Percentiles rank a stretch among this genome's conserved stretches.
Evolutionary conservation across 345 rosid genomes (phyloP).

Genomic region (Bruguiera sexangula): DNA sequence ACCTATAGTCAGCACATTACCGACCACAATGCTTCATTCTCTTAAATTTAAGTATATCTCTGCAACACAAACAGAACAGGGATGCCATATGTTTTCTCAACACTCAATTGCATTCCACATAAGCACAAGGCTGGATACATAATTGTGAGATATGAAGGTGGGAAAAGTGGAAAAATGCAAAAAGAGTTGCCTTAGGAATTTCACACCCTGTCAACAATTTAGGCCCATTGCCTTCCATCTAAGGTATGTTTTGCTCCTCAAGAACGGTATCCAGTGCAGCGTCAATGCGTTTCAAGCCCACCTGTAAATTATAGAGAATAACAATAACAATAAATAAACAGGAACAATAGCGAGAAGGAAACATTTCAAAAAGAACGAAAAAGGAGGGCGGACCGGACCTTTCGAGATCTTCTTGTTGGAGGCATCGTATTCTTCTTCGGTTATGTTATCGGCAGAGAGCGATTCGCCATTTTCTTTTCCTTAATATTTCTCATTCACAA

Average conservation of each 20-base stretch:
- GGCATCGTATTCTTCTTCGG: not conserved
- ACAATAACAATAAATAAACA: not conserved
- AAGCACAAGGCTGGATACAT: no score
- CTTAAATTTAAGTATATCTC: not conserved
- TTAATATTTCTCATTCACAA: no score
- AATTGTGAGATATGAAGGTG: not conserved
- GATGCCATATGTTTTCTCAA: not conserved
- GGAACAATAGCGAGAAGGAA: not conserved
- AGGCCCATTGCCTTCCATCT: not conserved
- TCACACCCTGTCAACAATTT: not conserved
- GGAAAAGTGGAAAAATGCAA: not conserved
- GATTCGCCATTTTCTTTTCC: no score
- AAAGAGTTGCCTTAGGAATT: not conserved
- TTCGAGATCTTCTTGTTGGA: conserved; percentile 7
- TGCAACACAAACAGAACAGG: no score
- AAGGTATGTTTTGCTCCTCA: conserved; percentile 21
- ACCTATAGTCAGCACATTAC: no score
- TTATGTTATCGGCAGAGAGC: no score
- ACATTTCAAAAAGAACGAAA: not conserved
- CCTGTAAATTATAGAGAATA: conserved; percentile 5
- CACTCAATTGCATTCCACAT: not conserved
- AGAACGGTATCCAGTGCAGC: conserved; percentile 8
- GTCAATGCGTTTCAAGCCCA: conserved; percentile 25
- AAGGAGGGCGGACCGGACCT: not conserved
- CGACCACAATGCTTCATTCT: not conserved